These are phyloP conservation scores for Cytospora chrysosperma DNA, from an alignment of 2,329 filamentous ascomycete genomes.

Conservation along the genomic window DNA sequence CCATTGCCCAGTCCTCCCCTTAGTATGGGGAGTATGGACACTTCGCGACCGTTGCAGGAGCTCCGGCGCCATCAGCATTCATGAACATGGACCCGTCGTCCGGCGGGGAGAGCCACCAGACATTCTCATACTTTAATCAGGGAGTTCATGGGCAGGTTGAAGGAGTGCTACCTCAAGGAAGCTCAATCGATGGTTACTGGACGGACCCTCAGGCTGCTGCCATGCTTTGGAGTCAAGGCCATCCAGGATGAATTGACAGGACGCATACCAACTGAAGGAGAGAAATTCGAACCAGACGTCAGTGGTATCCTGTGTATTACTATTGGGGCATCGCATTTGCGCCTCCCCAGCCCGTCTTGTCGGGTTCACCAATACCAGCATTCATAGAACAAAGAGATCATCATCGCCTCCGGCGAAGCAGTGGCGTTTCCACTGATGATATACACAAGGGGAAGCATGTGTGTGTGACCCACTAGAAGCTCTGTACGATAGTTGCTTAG, in stretches of 20 bases:
- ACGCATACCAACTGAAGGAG: background rate
- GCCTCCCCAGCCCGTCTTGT: background rate
- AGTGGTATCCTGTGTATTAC: background rate
- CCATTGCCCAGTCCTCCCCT: slow-evolving; percentile 14
- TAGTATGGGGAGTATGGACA: background rate
- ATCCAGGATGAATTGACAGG: background rate
- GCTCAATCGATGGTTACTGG: background rate
- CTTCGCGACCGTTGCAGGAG: background rate
- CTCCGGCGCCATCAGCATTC: background rate
- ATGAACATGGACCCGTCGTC: background rate
- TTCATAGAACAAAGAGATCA: background rate
- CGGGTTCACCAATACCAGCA: background rate
- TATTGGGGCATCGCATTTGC: background rate
- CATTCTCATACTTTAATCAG: background rate
- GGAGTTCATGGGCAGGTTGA: background rate
- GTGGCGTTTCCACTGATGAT: background rate
- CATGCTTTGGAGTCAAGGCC: background rate
- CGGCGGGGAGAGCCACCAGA: background rate
- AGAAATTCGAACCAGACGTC: background rate
- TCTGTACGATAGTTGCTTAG: background rate
- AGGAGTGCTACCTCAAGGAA: background rate
- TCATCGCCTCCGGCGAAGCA: background rate
- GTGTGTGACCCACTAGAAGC: background rate
- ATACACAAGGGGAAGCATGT: background rate
- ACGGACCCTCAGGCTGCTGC: background rate